Base-by-base conservation (phyloP, 2,329 filamentous ascomycete genomes). In the Colletotrichum liaoningense region DNA sequence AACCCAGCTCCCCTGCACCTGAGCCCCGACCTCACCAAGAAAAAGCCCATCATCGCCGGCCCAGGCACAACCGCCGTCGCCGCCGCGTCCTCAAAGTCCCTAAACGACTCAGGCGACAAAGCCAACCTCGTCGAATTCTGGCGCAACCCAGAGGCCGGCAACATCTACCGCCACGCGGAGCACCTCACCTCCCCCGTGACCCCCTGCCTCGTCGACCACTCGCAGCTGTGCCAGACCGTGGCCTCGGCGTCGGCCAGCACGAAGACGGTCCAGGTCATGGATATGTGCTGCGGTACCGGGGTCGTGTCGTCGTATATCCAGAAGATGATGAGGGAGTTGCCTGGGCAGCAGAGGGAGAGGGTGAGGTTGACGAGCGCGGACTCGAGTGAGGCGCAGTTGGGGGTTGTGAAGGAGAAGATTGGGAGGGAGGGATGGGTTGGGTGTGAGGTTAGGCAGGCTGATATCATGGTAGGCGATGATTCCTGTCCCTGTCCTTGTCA, bases 241-340 rank as follows among this genome's bases (percentile, higher is more conserved):
- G 11, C 33, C 16, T 33, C 49, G 14, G 46, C 66, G 8, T 49
- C 42, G 16, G 16, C 42, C 6, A 22, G 42, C 16, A 35, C 35
- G 33, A 55, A 30, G 30, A 52, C 49, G 30, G 3, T 69, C 33
- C 4, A 54, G 19, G 58, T 69, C 24, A 46, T 69, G 58, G 58
- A 63, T 24, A 63, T 69, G 66, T 63, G 58, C 35, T 69, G 66
- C 66, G 66, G 66, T 12, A 63, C 66, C 4, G 66, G 58, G 14
- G 66, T 69, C 4, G 66, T 69, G 5, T 69, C 66, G 33, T 35
- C 57, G 16, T n/a, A 26, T 19, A 35, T 69, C 33, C 66, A 69
- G n/a, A 46, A 26, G 35, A 69, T 68, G 42, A 9, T 69, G 49
- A 49, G 24, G 7, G 16, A 63, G 49, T 8, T 42, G 1, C 22